Conservation (phyloP, 805 yeast species). For the Lipomyces oligophaga region DNA sequence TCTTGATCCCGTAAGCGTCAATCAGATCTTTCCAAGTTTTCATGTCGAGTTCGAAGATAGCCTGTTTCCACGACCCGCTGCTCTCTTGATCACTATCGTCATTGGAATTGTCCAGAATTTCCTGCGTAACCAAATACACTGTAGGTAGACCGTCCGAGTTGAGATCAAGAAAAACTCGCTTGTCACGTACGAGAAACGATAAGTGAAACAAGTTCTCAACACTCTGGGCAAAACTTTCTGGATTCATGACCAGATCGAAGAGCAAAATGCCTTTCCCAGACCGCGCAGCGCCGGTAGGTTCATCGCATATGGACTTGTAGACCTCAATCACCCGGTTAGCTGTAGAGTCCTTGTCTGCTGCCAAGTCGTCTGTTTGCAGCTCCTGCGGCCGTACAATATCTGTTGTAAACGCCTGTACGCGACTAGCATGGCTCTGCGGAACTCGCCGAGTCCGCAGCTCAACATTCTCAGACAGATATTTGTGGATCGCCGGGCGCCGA, state of each 20-base stretch:
- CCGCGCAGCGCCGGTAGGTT: too few species aligned
- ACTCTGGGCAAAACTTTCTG: constrained; percentile 68
- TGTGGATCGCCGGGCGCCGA: constrained; percentile 14
- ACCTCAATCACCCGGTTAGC: constrained; percentile 16
- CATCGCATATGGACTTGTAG: constrained; percentile 7
- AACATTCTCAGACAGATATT: constrained; percentile 11
- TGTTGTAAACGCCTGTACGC: constrained; percentile 4
- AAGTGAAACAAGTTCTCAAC: constrained; percentile 81
- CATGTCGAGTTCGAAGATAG: constrained; percentile 67
- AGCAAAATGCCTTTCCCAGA: constrained; percentile 47
- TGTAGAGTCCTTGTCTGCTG: constrained; percentile 17
- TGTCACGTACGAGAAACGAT: constrained; percentile 76
- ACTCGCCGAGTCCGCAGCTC: constrained; percentile 13
- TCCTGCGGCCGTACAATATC: constrained; percentile 9
- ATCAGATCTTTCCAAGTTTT: constrained; percentile 61
- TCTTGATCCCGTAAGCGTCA: constrained; percentile 51
- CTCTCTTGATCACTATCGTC: constrained; percentile 2
- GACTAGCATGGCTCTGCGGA: constrained; percentile 2
- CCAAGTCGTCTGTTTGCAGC: constrained; percentile 6
- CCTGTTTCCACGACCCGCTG: constrained; percentile 46
- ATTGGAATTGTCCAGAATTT: constrained; percentile 3
- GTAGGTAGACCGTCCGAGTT: constrained; percentile 38
- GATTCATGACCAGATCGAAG: constrained; percentile 67
- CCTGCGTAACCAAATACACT: constrained; percentile 11
- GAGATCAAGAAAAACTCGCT: constrained; percentile 53